Base-by-base conservation (phyloP, 768 basidiomycete species). In the Holtermanniella nyarrowii region DNA sequence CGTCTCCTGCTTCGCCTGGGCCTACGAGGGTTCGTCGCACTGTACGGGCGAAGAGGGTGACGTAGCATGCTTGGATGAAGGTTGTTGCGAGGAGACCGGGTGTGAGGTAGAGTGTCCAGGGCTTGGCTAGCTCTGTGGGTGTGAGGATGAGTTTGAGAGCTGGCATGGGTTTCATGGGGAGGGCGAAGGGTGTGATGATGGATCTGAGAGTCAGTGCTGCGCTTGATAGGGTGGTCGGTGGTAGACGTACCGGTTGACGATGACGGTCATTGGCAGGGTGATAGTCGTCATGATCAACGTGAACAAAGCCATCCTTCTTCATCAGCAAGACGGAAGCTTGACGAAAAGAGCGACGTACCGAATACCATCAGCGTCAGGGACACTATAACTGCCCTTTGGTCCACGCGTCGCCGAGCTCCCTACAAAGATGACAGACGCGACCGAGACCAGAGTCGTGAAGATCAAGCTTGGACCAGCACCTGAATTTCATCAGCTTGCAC, bases 161-260 rank as follows among this genome's bases (percentile, higher is more conserved):
- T 13, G 53, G 52, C 1, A 56, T 50, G 16, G 66, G 62, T 42
- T 58, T 54, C 23, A 44, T 52, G 26, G 70, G 65, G 3, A 71
- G 61, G 42, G 60, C 59, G 53, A 69, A 71, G 3, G 70, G 70
- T 2, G 70, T 71, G 57, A 71, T 71, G 61, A 71, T 71, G 21
- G 68, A 63, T 46, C 69, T 70, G 53, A 3, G 23, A 13, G n/a
- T 12, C 14, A 26, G 44, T 3, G 18, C 16, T 46, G 40, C 20
- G 44, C 26, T 45, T 39, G 26, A 39, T 22, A 18, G 13, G 3
- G 22, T 1, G 42, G 12, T 21, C 12, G 22, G 3, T 10, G 4
- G 7, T 3, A 16, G 1, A 52, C 68, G 55, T 43, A 70, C 66
- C 70, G 65, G 49, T 71, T 71, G 65, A 69, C 67, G 47, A 71